Base-by-base conservation (phyloP, 1,284 basidiomycete species). In the Naganishia liquefaciens region DNA sequence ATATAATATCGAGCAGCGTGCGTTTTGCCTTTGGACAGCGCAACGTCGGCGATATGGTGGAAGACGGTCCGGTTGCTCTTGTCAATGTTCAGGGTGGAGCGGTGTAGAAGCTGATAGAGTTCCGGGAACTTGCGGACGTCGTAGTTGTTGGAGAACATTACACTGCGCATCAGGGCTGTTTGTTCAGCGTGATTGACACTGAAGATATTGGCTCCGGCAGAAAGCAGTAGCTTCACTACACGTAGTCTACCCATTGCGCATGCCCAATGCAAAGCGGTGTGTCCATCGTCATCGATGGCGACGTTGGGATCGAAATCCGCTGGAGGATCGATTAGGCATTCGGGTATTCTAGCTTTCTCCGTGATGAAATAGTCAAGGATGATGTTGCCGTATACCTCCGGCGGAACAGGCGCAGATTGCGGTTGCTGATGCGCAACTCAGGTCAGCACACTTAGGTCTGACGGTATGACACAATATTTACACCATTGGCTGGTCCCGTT, bases 81-180 rank as follows among this genome's bases (percentile, higher is more conserved):
- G 82, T 99, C 96, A 78, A 99, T 99, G 78, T 99, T 99, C 72
- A 99, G 88, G 0, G 95, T 98, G 25, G 93, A 96, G 19, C 93
- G 89, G 75, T 99, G 95, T 27, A 99, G 81, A 7, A 98, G 86
- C 77, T 99, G 95, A 79, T 97, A 99, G 23, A 99, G 82, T 76
- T 99, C 95, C 2, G 93, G 93, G 74, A 99, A 99, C 79, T 99
- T 99, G 73, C 96, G 91, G 62, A 99, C 88, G 79, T 99, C 96
- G 76, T 99, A 99, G 79, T 99, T 99, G 81, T 99, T 99, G 66
- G 93, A 92, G 78, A 99, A 99, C 96, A 99, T 99, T 74, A 98
- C 96, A 70, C 89, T 90, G 25, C 96, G 90, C 96, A 99, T 99
- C 62, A 99, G 82, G 0, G 96, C 90, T 11, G 96, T 99, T 78